A percentile compares a stretch with the other conserved stretches of the same genome.
Evolutionary conservation across 768 basidiomycete genomes (phyloP).

Genomic region (Daedalea quercina): DNA sequence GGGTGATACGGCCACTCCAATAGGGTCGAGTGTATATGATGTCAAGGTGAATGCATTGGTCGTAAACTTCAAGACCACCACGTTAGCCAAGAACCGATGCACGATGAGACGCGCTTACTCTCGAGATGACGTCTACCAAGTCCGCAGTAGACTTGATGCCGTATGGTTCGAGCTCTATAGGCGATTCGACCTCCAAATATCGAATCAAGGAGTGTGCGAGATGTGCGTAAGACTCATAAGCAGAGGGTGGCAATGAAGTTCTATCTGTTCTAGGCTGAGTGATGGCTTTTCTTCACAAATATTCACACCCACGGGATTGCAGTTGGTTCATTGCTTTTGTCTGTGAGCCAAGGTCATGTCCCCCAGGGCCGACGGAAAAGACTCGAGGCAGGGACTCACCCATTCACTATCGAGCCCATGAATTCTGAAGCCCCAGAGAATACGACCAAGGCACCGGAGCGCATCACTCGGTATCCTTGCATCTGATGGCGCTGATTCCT

Average conservation of each 20-base stretch:
- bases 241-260: constrained; percentile 37
- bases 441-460: constrained; percentile 69
- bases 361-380: too few species aligned
- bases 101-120: constrained; percentile 31
- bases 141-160: constrained; percentile 53
- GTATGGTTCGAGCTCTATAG: constrained; percentile 50
- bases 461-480: constrained; percentile 65
- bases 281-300: too few species aligned
- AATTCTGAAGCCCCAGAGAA: constrained; percentile 60
- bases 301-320: constrained; percentile 66
- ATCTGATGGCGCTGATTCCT: constrained; percentile 41
- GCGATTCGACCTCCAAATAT: constrained; percentile 56
- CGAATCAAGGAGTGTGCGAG: constrained; percentile 70
- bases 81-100: too few species aligned
- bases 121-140: constrained; percentile 66
- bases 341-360: constrained; percentile 29
- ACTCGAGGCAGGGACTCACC: constrained; percentile 40
- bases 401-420: constrained; percentile 46
- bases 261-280: too few species aligned
- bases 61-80: constrained; percentile 54
- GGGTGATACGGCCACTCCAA: constrained; percentile 84
- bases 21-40: constrained; percentile 65
- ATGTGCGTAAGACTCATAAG: constrained; percentile 54
- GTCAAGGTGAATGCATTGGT: constrained; percentile 90
- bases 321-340: constrained; percentile 57